A percentile compares a stretch with the other conserved stretches of the same genome.
Conservation (phyloP, 1,284 basidiomycete species). For the Ustilago trichophora region DNA sequence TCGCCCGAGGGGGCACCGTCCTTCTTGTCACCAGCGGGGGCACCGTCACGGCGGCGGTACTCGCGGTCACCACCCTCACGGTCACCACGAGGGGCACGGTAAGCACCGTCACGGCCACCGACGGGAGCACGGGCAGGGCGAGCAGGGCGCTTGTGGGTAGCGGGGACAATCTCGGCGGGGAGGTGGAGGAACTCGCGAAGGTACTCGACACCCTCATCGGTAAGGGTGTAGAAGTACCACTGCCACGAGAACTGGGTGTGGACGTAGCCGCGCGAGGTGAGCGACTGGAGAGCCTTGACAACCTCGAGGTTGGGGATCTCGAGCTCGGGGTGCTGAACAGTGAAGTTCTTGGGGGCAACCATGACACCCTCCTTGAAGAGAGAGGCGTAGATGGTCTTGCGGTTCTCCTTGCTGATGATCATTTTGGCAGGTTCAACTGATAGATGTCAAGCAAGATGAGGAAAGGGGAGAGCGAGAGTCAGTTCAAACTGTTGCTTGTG, state of each 20-base stretch:
- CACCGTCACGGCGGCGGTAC: constrained; percentile 62
- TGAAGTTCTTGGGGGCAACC: constrained; percentile 99
- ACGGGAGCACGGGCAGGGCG: constrained; percentile 60
- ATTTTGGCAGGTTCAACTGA: constrained; percentile 37
- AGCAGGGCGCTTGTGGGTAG: constrained; percentile 66
- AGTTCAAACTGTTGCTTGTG: constrained; percentile 7
- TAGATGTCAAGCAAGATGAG: background rate
- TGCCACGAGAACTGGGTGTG: constrained; percentile 82
- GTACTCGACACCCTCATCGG: constrained; percentile 66
- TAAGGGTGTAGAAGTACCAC: constrained; percentile 68
- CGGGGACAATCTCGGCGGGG: constrained; percentile 66
- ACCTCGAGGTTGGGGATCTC: constrained; percentile 97
- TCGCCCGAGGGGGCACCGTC: constrained; percentile 62
- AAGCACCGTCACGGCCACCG: constrained; percentile 60
- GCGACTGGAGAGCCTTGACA: constrained; percentile 98
- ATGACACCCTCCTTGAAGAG: constrained; percentile 77
- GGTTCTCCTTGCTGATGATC: constrained; percentile 67
- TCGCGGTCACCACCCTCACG: constrained; percentile 63
- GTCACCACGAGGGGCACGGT: constrained; percentile 62
- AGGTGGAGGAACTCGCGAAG: constrained; percentile 66
- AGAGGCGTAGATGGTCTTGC: constrained; percentile 65
- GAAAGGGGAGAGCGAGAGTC: background rate
- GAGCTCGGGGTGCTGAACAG: constrained; percentile 96
- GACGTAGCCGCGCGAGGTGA: constrained; percentile 93
- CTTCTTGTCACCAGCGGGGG: constrained; percentile 62